Percentiles rank a stretch among this genome's conserved stretches.
Conservation (phyloP, 2,329 filamentous ascomycete genomes). For the Fusarium denticulatum region DNA sequence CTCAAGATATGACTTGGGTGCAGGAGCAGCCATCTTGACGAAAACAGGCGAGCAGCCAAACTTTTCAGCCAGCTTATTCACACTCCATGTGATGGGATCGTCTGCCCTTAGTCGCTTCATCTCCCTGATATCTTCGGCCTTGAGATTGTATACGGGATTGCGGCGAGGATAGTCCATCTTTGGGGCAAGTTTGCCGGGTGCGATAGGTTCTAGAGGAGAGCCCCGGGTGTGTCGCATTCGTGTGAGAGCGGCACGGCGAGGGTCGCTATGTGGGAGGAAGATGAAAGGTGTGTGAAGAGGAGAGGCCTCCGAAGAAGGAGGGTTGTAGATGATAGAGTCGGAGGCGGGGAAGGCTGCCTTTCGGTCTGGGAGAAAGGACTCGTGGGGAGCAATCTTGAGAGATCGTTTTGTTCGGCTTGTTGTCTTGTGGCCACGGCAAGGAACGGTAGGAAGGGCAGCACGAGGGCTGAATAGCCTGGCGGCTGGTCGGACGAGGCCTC, state of each 20-base stretch:
- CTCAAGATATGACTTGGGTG: slow-evolving; percentile 59
- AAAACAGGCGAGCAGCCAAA: slow-evolving; percentile 67
- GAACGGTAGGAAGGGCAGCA: slow-evolving; percentile 39
- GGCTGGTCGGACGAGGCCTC: slow-evolving; percentile 49
- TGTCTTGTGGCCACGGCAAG: slow-evolving; percentile 60
- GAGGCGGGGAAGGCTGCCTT: slow-evolving; percentile 44
- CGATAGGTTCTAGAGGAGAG: slow-evolving; percentile 30
- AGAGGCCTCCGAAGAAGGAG: slow-evolving; percentile 63
- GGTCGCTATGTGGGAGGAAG: slow-evolving; percentile 69
- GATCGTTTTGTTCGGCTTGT: slow-evolving; percentile 64
- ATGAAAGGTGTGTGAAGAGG: slow-evolving; percentile 73
- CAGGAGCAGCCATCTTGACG: slow-evolving; percentile 66
- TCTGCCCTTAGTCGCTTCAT: slow-evolving; percentile 64
- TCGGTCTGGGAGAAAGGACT: slow-evolving; percentile 63
- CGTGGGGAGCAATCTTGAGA: slow-evolving; percentile 69
- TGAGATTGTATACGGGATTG: slow-evolving; percentile 61
- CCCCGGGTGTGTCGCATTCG: slow-evolving; percentile 52
- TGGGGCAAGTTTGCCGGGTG: slow-evolving; percentile 48
- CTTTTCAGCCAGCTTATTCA: slow-evolving; percentile 61
- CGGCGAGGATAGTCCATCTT: slow-evolving; percentile 49
- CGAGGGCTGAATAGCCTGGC: slow-evolving; percentile 46
- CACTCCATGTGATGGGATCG: slow-evolving; percentile 66
- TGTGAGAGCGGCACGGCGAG: slow-evolving; percentile 61
- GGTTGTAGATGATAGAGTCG: slow-evolving; percentile 65
- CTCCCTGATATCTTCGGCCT: slow-evolving; percentile 65